Base-by-base conservation (phyloP, 768 basidiomycete species). In the Nidularia sp. region DNA sequence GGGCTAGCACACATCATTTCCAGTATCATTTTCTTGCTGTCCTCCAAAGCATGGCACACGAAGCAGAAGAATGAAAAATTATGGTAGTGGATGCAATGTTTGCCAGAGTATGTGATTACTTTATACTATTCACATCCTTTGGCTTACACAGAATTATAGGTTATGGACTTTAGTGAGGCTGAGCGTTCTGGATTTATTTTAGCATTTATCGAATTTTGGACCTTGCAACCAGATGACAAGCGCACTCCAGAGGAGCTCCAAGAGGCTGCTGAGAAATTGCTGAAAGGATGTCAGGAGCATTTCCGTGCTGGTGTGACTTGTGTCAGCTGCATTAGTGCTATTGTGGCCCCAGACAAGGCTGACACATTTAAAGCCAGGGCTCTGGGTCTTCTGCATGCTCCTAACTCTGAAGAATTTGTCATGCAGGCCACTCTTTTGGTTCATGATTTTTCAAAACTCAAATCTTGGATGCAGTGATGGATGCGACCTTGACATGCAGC, bases 91-190 rank as follows among this genome's bases (percentile, higher is more conserved):
- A 45, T 45, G 18, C 7, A 9, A 8, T 9, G 8, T 45, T 45
- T 45, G 44, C 59, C 12, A 58, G 60, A 33, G 62, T 63, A 53
- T 5, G 55, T 59, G 33, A 31, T 36, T 39, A 33, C 9, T 2
- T 4, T 35, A 48, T 15, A 22, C 13, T 8, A 3, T 6, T 33
- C 50, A 33, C n/a, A n/a, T n/a, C n/a, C n/a, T n/a, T n/a, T n/a
- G n/a, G 10, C 31, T 50, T 9, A 51, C 34, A 44, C 6, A 31
- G 18, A 3, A 33, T 4, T 15, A n/a, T n/a, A 72, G 69, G 56
- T 71, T 1, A 59, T 72, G 46, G 68, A 71, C 51, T 70, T 70
- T 48, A 69, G 70, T 52, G 59, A 67, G 42, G 71, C 71, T 1
- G 61, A 72, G 45, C 58, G 64, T 0, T 13, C 29, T 2, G 70